Evolutionary conservation across 768 basidiomycete species (phyloP).

Genomic region (Trametes gibbosa): DNA sequence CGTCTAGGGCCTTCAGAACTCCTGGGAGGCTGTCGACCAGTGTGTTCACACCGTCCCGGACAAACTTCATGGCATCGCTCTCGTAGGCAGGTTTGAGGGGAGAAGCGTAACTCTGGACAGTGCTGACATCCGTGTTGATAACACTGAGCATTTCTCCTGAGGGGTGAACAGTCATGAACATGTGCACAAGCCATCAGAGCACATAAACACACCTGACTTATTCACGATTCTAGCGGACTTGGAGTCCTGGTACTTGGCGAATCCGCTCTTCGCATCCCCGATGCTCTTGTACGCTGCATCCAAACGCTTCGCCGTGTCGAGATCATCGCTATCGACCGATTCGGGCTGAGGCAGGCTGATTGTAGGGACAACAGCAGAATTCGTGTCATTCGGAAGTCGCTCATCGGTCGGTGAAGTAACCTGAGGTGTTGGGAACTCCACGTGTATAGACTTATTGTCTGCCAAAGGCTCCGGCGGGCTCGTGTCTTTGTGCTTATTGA

Average conservation of each 20-base stretch:
- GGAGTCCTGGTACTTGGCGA: background rate
- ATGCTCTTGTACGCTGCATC: background rate
- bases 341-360: too few relatives aligned
- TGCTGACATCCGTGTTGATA: background rate
- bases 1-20: constrained; percentile 24
- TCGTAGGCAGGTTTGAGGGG: constrained; percentile 9
- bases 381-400: background rate
- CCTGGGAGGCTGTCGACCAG: constrained; percentile 21
- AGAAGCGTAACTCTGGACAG: background rate
- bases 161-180: background rate
- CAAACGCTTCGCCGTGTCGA: background rate
- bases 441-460: background rate
- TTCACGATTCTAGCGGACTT: background rate
- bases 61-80: constrained; percentile 12
- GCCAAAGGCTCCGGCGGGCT: background rate
- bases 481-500: constrained; percentile 1
- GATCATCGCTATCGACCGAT: background rate
- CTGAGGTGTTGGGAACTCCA: background rate
- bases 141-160: constrained; percentile 1
- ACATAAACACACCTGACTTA: constrained; percentile 1
- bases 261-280: background rate
- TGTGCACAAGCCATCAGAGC: too few relatives aligned
- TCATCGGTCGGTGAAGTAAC: background rate
- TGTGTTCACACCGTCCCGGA: constrained; percentile 19
- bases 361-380: background rate